These are phyloP conservation scores for Penicillium ochrochloron DNA, from an alignment of 495 filamentous ascomycete genomes.

Conservation along the genomic window DNA sequence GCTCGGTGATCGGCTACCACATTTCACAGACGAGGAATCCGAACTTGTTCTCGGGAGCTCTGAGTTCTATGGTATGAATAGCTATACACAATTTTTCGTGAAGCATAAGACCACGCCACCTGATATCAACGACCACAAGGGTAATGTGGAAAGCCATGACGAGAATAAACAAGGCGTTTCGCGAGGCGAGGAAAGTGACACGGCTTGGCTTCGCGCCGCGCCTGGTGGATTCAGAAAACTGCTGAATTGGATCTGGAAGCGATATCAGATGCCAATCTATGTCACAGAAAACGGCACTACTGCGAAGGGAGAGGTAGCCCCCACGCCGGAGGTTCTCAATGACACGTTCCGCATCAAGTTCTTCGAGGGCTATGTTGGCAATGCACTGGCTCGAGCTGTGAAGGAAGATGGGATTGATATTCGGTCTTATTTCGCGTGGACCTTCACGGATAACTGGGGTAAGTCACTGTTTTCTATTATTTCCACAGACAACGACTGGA, in stretches of 20 bases:
- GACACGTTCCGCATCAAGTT: constrained; percentile 51
- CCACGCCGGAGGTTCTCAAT: constrained; percentile 43
- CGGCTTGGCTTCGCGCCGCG: constrained; percentile 47
- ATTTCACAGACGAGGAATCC: constrained; percentile 47
- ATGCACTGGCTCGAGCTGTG: constrained; percentile 47
- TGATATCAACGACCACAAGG: constrained; percentile 50
- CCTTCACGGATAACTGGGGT: constrained; percentile 52
- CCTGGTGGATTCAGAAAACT: constrained; percentile 51
- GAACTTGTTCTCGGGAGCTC: constrained; percentile 49
- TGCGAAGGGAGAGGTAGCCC: constrained; percentile 48
- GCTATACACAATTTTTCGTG: constrained; percentile 54
- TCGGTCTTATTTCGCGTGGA: constrained; percentile 55
- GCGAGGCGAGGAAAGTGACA: constrained; percentile 53
- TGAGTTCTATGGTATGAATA: constrained; percentile 59
- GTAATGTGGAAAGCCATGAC: constrained; percentile 49
- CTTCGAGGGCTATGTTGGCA: constrained; percentile 50
- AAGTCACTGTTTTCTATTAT: constrained; percentile 10
- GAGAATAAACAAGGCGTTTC: constrained; percentile 50
- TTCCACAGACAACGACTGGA: neutral
- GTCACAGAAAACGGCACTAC: constrained; percentile 58
- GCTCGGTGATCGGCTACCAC: constrained; percentile 52
- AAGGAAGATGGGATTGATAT: constrained; percentile 51
- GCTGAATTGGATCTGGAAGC: constrained; percentile 46
- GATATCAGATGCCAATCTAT: constrained; percentile 52
- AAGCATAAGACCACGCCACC: constrained; percentile 42